Base-by-base conservation (phyloP, 2,329 filamentous ascomycete species). In the Cadophora luteo-olivacea region DNA sequence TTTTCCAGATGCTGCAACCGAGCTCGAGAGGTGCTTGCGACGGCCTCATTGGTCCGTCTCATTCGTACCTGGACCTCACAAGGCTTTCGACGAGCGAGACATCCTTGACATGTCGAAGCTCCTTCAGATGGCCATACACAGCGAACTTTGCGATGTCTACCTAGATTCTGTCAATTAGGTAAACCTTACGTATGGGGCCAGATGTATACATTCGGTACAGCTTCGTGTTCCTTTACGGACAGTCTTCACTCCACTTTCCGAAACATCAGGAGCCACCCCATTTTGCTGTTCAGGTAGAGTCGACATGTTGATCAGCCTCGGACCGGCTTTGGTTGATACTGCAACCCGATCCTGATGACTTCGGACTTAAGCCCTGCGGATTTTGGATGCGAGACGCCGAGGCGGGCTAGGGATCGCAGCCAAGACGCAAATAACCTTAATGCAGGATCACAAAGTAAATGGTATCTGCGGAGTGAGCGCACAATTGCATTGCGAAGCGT, bases 51-150 rank as follows among this genome's bases (percentile, higher is more conserved):
- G 38, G 45, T 66, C 25, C 45, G 64, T 33, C 58, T 29, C 64
- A 66, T 61, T 12, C 49, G 57, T 25, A 62, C 24, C 24, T 67
- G 57, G 6, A 57, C 48, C 33, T 67, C 49, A 62, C 65, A 67
- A 25, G 57, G 57, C 25, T 49, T 60, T 45, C 58, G n/a, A 25
- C 60, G 61, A 48, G 57, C 45, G 3, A 49, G 25, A 45, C 65
- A 67, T 55, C 51, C 32, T 62, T 67, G 57, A 25, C 65, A 67
- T 22, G 49, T 48, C 6, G 51, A 38, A 1, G 57, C 45, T 49
- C 65, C 65, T 45, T 67, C 58, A 22, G 22, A 11, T 12, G 60
- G 65, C 65, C 65, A 67, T n/a, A 54, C 65, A 51, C 65, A 62
- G 14, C 65, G 57, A 33, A 67, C 65, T 67, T 67, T 67, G 7